A percentile compares a stretch with the other conserved stretches of the same genome.
Evolutionary conservation across 768 basidiomycete genomes (phyloP).

Genomic region (Termitomyces sp.): DNA sequence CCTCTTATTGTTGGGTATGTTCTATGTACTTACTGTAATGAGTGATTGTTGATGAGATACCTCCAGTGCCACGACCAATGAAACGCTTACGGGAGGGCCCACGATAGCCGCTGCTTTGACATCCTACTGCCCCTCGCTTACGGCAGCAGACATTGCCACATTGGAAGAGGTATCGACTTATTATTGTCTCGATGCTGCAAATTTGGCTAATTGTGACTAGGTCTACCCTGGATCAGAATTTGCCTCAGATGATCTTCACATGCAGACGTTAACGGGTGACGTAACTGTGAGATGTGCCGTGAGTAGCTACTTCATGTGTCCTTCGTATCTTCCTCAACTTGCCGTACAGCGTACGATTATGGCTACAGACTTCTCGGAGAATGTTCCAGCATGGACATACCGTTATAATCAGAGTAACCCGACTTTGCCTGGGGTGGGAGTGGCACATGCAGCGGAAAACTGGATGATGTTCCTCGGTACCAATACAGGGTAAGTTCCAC

Average conservation of each 20-base stretch:
- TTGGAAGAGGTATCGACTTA: slow-evolving; percentile 26
- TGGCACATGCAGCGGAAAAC: slow-evolving; percentile 56
- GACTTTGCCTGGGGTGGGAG: slow-evolving; percentile 29
- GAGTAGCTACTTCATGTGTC: slow-evolving; percentile 18
- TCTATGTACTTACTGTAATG: not conserved
- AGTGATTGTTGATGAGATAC: not conserved
- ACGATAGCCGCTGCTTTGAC: slow-evolving; percentile 34
- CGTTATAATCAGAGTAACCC: slow-evolving; percentile 57
- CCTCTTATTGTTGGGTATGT: slow-evolving; percentile 58
- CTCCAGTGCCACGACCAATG: slow-evolving; percentile 52
- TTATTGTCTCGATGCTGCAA: not conserved
- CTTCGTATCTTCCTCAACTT: not conserved
- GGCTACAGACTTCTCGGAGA: slow-evolving; percentile 34
- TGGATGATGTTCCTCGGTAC: slow-evolving; percentile 67
- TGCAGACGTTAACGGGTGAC: slow-evolving; percentile 48
- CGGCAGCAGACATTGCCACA: slow-evolving; percentile 31
- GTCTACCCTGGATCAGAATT: slow-evolving; percentile 42
- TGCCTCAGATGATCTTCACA: slow-evolving; percentile 34
- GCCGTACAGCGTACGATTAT: slow-evolving; percentile 38
- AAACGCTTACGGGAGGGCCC: slow-evolving; percentile 44
- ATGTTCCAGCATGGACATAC: slow-evolving; percentile 45
- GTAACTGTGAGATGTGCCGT: slow-evolving; percentile 50
- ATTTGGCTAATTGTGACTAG: slow-evolving; percentile 14
- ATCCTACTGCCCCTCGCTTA: slow-evolving; percentile 42
- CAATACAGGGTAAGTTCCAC: slow-evolving; percentile 49